Conservation (phyloP, 352 stramenopile genomes). For the Globisporangium canariense region DNA sequence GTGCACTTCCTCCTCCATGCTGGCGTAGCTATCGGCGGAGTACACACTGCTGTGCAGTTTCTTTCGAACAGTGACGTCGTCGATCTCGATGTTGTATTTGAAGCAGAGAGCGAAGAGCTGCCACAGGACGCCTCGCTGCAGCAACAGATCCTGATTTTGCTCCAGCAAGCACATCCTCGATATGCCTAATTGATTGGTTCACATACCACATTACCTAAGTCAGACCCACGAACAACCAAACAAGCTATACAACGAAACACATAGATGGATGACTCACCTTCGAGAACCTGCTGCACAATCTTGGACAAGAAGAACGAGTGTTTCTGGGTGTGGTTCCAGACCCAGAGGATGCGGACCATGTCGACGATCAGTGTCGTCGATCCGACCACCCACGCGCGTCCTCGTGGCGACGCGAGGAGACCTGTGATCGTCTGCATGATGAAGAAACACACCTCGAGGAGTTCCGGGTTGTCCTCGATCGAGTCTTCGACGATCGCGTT, state of each 20-base stretch:
- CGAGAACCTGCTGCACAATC: constrained; percentile 68
- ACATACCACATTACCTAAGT: not conserved
- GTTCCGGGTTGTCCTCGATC: constrained; percentile 24
- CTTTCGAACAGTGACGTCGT: constrained; percentile 42
- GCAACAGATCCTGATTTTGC: constrained; percentile 53
- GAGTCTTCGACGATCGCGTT: constrained; percentile 42
- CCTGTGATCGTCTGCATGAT: constrained; percentile 72
- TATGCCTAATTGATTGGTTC: constrained; percentile 33
- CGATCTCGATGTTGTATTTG: constrained; percentile 58
- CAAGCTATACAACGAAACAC: not conserved
- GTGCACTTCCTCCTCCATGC: constrained; percentile 45
- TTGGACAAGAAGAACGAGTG: constrained; percentile 57
- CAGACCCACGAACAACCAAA: not conserved
- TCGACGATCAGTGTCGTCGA: constrained; percentile 66
- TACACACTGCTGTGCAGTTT: constrained; percentile 36
- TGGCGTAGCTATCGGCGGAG: constrained; percentile 38
- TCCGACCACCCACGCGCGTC: constrained; percentile 56
- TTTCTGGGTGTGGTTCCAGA: constrained; percentile 55
- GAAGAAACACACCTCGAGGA: constrained; percentile 54
- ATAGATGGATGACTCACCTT: constrained; percentile 37
- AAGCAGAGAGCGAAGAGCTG: constrained; percentile 70
- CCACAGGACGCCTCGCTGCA: constrained; percentile 56
- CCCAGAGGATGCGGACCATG: constrained; percentile 69
- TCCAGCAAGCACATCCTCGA: constrained; percentile 57
- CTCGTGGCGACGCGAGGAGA: constrained; percentile 47